A percentile compares a stretch with the other conserved stretches of the same genome.
phyloP scores from a whole-genome alignment of 768 basidiomycete genomes.

The Rhodocollybia butyracea region DNA sequence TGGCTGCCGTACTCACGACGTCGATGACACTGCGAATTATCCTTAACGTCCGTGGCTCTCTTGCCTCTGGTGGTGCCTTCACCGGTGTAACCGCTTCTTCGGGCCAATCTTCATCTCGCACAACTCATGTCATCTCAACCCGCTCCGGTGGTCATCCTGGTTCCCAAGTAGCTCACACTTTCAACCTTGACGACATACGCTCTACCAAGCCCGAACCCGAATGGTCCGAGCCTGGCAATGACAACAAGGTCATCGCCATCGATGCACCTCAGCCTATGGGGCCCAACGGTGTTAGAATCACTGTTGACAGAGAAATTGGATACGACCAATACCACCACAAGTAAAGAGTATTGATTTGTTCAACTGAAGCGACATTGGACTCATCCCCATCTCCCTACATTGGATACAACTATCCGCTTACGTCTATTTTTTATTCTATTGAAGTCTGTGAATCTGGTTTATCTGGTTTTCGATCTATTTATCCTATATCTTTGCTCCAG shows the following conservation, averaged over 20 bases:
- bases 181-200: conserved; percentile 54
- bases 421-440: too few relatives aligned
- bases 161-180: conserved; percentile 35
- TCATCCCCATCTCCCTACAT: too few relatives aligned
- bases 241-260: conserved; percentile 39
- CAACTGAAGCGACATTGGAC: too few relatives aligned
- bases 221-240: conserved; percentile 37
- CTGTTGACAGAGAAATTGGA: conserved; percentile 53
- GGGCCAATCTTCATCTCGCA: conserved; percentile 38
- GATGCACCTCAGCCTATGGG: conserved; percentile 30
- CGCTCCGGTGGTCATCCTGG: conserved; percentile 40
- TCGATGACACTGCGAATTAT: conserved; percentile 89
- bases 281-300: conserved; percentile 50
- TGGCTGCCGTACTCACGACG: conserved; percentile 83
- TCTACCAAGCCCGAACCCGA: conserved; percentile 40
- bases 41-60: conserved; percentile 75
- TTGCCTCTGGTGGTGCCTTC: conserved; percentile 69
- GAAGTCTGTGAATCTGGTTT: too few relatives aligned
- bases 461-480: background rate
- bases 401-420: too few relatives aligned
- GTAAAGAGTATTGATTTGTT: background rate
- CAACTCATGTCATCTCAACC: conserved; percentile 49
- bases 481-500: background rate
- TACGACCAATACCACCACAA: conserved; percentile 34
- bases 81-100: conserved; percentile 37